phyloP scores from a whole-genome alignment of 208 protist species.

The Angomonas ambiguus region DNA sequence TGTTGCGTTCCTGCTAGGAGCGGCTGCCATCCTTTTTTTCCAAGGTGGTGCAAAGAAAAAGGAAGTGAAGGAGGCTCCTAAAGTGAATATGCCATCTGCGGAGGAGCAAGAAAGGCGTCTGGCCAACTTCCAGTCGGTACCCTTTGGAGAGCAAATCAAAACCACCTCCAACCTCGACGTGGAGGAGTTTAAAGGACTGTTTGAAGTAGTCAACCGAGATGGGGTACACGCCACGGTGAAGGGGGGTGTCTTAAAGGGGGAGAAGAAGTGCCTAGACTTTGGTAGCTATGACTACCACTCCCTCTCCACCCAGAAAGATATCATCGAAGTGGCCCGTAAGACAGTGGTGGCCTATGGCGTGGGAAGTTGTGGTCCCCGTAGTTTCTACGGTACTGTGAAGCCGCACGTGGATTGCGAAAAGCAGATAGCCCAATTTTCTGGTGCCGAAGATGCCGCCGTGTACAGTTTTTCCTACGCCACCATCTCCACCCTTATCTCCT shows the following conservation, averaged over 20 bases:
- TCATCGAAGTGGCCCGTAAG: slow-evolving; percentile 73
- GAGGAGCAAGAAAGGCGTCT: slow-evolving; percentile 81
- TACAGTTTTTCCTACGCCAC: slow-evolving; percentile 96
- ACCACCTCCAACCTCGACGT: slow-evolving; percentile 40
- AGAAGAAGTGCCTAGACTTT: slow-evolving; percentile 80
- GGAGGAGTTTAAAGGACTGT: slow-evolving; percentile 35
- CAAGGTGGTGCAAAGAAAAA: slow-evolving; percentile 2
- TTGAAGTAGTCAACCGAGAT: slow-evolving; percentile 42
- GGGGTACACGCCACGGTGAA: slow-evolving; percentile 57
- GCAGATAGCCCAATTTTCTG: slow-evolving; percentile 85
- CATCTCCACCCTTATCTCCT: slow-evolving; percentile 93
- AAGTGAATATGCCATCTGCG: slow-evolving; percentile 45
- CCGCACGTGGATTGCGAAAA: slow-evolving; percentile 93
- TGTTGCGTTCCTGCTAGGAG: slow-evolving; percentile 8
- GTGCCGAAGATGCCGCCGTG: slow-evolving; percentile 85
- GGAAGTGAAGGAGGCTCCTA: slow-evolving; percentile 10
- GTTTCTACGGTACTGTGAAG: slow-evolving; percentile 97
- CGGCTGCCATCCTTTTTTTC: slow-evolving; percentile 1
- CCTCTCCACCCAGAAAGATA: slow-evolving; percentile 79
- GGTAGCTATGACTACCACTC: slow-evolving; percentile 93
- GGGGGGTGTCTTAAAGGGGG: slow-evolving; percentile 18
- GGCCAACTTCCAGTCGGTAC: slow-evolving; percentile 49
- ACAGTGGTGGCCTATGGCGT: slow-evolving; percentile 94
- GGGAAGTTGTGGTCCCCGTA: slow-evolving; percentile 96
- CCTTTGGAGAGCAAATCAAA: slow-evolving; percentile 41